Evolutionary conservation across 345 rosid species (phyloP).

Genomic region (rapeseed (Brassica napus)): Da-Ae NC_063443.1:14604001-14604500

Average conservation of each 20-base stretch:
- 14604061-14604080: slow-evolving; percentile 16
- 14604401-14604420: slow-evolving; percentile 88
- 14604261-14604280: neutral
- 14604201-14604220: slow-evolving; percentile 75
- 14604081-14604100: neutral
- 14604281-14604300: neutral
- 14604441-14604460: neutral
- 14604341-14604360: neutral
- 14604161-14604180: slow-evolving; percentile 47
- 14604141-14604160: slow-evolving; percentile 58
- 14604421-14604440: neutral
- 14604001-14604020: slow-evolving; percentile 17
- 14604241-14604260: slow-evolving; percentile 68
- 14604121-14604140: slow-evolving; percentile 56
- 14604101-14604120: slow-evolving; percentile 5
- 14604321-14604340: neutral
- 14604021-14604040: slow-evolving; percentile 5
- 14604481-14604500: neutral
- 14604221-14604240: slow-evolving; percentile 83
- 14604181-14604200: slow-evolving; percentile 56
- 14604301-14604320: neutral
- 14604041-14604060: slow-evolving; percentile 11
- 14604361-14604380: slow-evolving; percentile 87
- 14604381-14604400: slow-evolving; percentile 86
- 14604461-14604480: neutral